Evolutionary conservation across 164 flowering plant species (phyloP), one percentile per base, ranked within the genome.

Genomic region (Brasenia schreberi): DNA sequence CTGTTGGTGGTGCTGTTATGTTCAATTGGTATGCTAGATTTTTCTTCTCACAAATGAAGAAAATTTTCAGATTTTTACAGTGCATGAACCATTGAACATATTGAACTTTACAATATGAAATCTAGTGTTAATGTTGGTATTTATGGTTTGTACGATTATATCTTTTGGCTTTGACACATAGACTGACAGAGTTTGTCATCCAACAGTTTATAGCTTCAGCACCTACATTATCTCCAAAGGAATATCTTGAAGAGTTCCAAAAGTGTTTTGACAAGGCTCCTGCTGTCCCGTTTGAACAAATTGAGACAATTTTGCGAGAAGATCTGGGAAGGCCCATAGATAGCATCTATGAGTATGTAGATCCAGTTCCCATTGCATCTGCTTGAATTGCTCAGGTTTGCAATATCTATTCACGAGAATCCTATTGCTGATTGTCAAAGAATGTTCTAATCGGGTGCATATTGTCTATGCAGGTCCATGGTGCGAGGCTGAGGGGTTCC

Each of bases 351-450:
- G 97, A 88, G 73, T 88, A 83, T 78, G 80, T 93, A 66, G 94
- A 93, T 78, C 96, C 96, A 6, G 84, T 80, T 4, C 98, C 98
- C 12, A n/a, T 93, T 78, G 98, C 98, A 67, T 90, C 98, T n/a
- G 98, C 98, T 68, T 93, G 97, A 11, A 83, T 93, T 76, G 98
- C 97, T 49, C 98, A 93, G 94, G 98, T 92, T 53, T 11, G 63
- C n/a, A n/a, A 18, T 7, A 60, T 60, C 63, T 19, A 7, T 18
- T n/a, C 27, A 60, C 6, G 6, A 18, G 19, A 7, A n/a, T 60
- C n/a, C 27, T 60, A 9, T 17, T 60, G 19, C 27, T 60, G 62
- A 9, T 60, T 60, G 3, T 60, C 9, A 19, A 9, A 19, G 1
- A 60, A n/a, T 19, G 7, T 3, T 7, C 63, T 60, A 17, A 60